Percentiles rank a stretch among this genome's conserved stretches.
Evolutionary conservation across 2,329 filamentous ascomycete genomes (phyloP).

Genomic region (Aspergillus sp.): DNA sequence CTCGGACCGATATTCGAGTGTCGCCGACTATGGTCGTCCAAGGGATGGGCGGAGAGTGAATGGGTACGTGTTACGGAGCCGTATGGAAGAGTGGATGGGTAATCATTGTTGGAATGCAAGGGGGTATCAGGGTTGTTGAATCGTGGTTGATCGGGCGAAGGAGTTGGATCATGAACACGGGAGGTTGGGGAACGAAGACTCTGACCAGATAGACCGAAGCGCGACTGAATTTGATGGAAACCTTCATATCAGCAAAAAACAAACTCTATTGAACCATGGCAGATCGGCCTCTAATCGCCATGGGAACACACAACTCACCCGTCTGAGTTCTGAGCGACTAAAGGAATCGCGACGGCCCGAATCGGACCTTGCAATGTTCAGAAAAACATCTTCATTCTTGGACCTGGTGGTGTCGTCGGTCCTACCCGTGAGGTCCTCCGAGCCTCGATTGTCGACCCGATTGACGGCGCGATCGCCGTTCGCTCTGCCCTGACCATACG

Average conservation of each 20-base stretch:
- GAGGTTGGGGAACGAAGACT: slow-evolving; percentile 30
- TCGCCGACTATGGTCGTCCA: slow-evolving; percentile 32
- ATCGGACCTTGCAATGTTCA: slow-evolving; percentile 43
- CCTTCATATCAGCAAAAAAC: not conserved
- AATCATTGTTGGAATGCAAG: slow-evolving; percentile 30
- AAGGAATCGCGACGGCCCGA: slow-evolving; percentile 33
- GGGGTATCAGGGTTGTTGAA: slow-evolving; percentile 28
- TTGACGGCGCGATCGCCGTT: slow-evolving; percentile 21
- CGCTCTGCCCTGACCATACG: slow-evolving; percentile 23
- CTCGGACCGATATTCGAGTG: slow-evolving; percentile 26
- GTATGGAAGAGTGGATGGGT: slow-evolving; percentile 23
- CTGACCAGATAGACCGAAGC: slow-evolving; percentile 30
- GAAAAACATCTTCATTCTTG: slow-evolving; percentile 42
- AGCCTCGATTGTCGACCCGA: slow-evolving; percentile 16
- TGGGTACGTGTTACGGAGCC: slow-evolving; percentile 21
- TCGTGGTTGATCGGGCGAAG: slow-evolving; percentile 31
- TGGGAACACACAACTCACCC: slow-evolving; percentile 24
- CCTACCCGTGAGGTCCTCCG: slow-evolving; percentile 26
- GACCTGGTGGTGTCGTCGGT: slow-evolving; percentile 29
- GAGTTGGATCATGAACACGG: slow-evolving; percentile 27
- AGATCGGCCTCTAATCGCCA: not conserved
- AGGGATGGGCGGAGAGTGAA: slow-evolving; percentile 32
- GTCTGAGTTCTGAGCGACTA: slow-evolving; percentile 33
- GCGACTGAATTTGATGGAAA: slow-evolving; percentile 22
- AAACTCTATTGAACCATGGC: not conserved